Conservation (phyloP, 2,329 filamentous ascomycete species). For the Parascedosporium putredinis region DNA sequence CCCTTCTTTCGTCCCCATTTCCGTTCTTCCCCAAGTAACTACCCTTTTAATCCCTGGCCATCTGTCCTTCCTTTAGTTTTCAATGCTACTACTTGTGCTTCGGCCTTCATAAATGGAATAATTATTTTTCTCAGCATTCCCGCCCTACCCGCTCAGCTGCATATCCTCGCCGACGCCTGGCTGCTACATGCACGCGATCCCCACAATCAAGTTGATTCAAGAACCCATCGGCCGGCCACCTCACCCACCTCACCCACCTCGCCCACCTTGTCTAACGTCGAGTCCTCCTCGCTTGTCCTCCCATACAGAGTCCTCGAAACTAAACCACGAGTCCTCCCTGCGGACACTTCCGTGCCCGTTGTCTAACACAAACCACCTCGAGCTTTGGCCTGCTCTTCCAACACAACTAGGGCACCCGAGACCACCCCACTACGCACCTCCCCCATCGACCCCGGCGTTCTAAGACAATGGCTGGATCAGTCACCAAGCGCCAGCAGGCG, state of each 20-base stretch:
- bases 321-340: no score
- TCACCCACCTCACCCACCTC: not conserved
- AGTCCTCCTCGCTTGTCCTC: no score
- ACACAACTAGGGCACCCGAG: not conserved
- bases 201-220: not conserved
- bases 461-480: slow-evolving; percentile 52
- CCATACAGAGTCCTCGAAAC: not conserved
- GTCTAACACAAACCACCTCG: not conserved
- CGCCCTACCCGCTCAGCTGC: no score
- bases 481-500: slow-evolving; percentile 95
- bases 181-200: no score
- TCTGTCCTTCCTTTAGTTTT: no score
- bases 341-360: not conserved
- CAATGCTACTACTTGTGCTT: no score
- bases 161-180: no score
- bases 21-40: no score
- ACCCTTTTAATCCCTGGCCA: no score
- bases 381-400: not conserved
- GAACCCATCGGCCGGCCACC: not conserved
- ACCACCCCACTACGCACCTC: not conserved
- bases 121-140: no score
- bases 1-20: no score
- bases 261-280: not conserved
- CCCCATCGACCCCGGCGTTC: not conserved
- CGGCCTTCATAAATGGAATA: no score